Evolutionary conservation across 2,329 filamentous ascomycete genomes (phyloP).

Genomic region (Colletotrichum sp.): DNA sequence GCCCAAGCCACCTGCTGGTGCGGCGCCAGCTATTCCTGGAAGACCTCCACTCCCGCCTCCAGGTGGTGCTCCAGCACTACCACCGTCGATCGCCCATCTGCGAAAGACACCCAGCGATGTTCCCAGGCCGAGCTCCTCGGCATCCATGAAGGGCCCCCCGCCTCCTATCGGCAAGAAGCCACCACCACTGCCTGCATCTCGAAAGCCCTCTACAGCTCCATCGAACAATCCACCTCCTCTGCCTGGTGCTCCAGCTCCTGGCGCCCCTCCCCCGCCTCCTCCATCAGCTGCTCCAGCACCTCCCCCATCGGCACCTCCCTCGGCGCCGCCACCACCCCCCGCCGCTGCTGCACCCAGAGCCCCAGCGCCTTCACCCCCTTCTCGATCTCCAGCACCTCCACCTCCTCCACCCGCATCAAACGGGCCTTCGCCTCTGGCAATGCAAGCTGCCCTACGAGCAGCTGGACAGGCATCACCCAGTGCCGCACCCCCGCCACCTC

Average conservation of each 20-base stretch:
- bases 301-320: constrained; percentile 44
- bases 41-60: constrained; percentile 52
- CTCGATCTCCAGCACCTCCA: constrained; percentile 36
- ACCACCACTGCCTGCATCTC: constrained; percentile 64
- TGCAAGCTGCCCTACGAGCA: constrained; percentile 49
- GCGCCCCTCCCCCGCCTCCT: constrained; percentile 33
- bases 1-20: constrained; percentile 63
- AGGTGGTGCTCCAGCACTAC: constrained; percentile 48
- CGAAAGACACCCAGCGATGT: constrained; percentile 58
- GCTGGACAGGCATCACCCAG: constrained; percentile 44
- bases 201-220: constrained; percentile 56
- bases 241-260: constrained; percentile 34
- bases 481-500: constrained; percentile 39
- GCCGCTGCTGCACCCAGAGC: constrained; percentile 42
- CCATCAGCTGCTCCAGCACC: constrained; percentile 40
- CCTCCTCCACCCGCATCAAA: constrained; percentile 37
- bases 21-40: constrained; percentile 64
- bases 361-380: constrained; percentile 40
- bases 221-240: constrained; percentile 38
- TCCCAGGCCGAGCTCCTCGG: constrained; percentile 64
- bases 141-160: constrained; percentile 72
- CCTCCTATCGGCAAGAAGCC: constrained; percentile 81
- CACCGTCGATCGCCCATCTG: constrained; percentile 63
- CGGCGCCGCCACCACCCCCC: constrained; percentile 45
- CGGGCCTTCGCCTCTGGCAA: constrained; percentile 42